A percentile compares a stretch with the other conserved stretches of the same genome.
Conservation (phyloP, 805 yeast genomes). For the Saturnispora quitensis region DNA sequence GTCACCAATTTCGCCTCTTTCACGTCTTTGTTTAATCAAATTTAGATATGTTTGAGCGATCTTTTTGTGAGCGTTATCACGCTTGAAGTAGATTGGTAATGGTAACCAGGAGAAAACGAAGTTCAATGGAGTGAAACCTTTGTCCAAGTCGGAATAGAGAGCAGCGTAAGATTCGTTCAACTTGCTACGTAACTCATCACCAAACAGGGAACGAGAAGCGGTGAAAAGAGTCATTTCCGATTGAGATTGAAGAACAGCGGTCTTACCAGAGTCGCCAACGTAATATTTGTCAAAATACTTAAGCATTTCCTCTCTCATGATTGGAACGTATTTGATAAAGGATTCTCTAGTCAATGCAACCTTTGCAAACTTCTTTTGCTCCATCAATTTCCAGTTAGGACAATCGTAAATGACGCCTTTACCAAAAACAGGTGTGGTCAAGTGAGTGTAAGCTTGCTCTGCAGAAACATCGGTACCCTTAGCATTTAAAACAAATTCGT, state of each 20-base stretch:
- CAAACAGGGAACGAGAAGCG: constrained; percentile 84
- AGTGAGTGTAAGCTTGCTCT: constrained; percentile 89
- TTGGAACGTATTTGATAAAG: constrained; percentile 79
- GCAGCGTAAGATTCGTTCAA: constrained; percentile 78
- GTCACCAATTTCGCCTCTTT: constrained; percentile 58
- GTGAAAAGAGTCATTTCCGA: constrained; percentile 96
- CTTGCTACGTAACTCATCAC: constrained; percentile 81
- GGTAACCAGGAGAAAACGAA: constrained; percentile 95
- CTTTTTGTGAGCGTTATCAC: constrained; percentile 81
- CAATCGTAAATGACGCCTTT: constrained; percentile 97
- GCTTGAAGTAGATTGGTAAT: constrained; percentile 58
- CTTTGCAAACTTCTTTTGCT: constrained; percentile 95
- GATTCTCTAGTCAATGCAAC: constrained; percentile 79
- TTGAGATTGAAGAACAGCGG: constrained; percentile 71
- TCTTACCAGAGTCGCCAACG: constrained; percentile 37
- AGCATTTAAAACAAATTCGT: constrained; percentile 90
- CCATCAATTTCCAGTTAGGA: constrained; percentile 90
- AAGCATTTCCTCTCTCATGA: constrained; percentile 68
- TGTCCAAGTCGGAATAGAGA: constrained; percentile 84
- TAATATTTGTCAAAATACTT: constrained; percentile 52
- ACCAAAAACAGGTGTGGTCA: constrained; percentile 99
- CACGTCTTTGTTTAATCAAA: constrained; percentile 68
- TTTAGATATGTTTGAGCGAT: constrained; percentile 76
- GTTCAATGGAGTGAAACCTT: constrained; percentile 93
- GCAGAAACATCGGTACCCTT: constrained; percentile 86